Base-by-base conservation (phyloP, 441 rosid species). In the Arabidopsis hybrid region DNA sequence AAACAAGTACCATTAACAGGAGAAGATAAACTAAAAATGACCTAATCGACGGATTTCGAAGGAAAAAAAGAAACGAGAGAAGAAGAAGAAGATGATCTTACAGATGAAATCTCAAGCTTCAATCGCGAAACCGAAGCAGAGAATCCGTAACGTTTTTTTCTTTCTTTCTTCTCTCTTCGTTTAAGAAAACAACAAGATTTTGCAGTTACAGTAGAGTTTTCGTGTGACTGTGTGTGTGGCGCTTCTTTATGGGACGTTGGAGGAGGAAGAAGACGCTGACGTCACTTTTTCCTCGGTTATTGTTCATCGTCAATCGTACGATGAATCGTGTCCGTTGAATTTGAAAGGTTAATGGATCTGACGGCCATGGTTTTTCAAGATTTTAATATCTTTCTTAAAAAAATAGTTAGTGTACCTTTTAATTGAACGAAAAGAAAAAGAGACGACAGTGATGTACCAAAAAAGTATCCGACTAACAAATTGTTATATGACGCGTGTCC, bases 221-320 rank as follows among this genome's bases (percentile, higher is more conserved):
- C 10, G 69, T 59, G 71, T 71, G 71, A 35, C 9, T 21, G 26
- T 36, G 39, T 12, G 42, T 12, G 11, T 56, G 68, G 65, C 49
- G 62, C 68, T 53, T 32, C 58, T 63, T 53, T 60, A 60, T 16
- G 80, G 81, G 81, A 79, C 78, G 67, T 81, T 55, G 76, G 69
- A 57, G 74, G 49, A 52, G 52, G 79, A 70, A 69, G 65, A 11
- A 50, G 80, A 47, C 40, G 59, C 3, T 43, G 46, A 76, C 68
- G 63, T 69, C 76, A 46, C 16, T 7, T 16, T 1, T 61, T 55
- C 38, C 45, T 69, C 64, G 64, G 77, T 71, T 45, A 56, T 42
- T 60, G 75, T 69, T 79, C 87, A 82, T 73, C 84, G 77, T 84
- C 62, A 69, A 49, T 83, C 81, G 75, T 35, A 69, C 71, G 64